Evolutionary conservation across 805 yeast genomes (phyloP).

Genomic region (Lipomyces kockii): DNA sequence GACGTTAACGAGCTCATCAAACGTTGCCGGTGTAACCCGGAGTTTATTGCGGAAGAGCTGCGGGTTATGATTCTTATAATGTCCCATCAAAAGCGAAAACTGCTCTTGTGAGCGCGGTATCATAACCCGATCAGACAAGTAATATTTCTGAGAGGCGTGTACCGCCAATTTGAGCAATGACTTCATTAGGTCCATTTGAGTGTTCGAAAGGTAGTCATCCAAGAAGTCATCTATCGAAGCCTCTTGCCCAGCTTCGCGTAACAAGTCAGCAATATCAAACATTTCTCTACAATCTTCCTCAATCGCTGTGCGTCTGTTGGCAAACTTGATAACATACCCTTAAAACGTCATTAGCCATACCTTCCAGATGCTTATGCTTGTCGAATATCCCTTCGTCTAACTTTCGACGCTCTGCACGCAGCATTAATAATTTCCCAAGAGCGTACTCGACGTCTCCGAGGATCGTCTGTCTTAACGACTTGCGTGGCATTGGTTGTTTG

Average conservation of each 20-base stretch:
- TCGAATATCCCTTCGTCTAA: not conserved
- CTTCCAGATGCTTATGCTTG: not conserved
- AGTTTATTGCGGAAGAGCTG: too few species aligned
- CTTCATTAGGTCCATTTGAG: too few species aligned
- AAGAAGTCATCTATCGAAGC: not conserved
- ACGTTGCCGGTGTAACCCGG: too few species aligned
- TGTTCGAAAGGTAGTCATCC: too few species aligned
- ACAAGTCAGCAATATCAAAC: not conserved
- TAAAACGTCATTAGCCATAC: not conserved
- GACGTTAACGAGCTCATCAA: too few species aligned
- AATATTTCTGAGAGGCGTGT: too few species aligned
- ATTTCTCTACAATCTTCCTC: not conserved
- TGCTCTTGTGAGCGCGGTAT: too few species aligned
- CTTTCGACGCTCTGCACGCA: not conserved
- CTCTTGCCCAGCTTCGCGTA: not conserved
- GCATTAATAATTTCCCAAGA: not conserved
- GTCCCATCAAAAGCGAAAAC: too few species aligned
- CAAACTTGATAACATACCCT: not conserved
- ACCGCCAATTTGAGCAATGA: too few species aligned
- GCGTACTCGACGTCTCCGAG: slow-evolving; percentile 1
- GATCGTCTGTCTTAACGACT: slow-evolving; percentile 1
- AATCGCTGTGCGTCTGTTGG: not conserved
- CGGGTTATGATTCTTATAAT: too few species aligned
- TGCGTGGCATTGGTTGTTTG: slow-evolving; percentile 2
- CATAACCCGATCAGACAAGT: too few species aligned